phyloP scores from a whole-genome alignment of 2,329 filamentous ascomycete species.

The Trichocomaceae sp. region DNA sequence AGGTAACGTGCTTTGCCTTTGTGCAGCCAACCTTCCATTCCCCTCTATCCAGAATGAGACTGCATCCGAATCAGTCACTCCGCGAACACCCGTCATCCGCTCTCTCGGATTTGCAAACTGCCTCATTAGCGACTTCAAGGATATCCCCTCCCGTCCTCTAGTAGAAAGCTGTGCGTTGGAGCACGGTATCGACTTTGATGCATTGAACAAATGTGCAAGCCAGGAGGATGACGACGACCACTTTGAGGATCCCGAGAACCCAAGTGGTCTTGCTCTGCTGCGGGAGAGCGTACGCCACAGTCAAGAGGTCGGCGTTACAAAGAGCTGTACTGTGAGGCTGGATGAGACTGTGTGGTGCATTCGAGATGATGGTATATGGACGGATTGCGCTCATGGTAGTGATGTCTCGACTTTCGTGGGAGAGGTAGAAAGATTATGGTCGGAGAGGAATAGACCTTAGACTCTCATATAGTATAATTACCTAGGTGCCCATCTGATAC shows the following conservation, averaged over 20 bases:
- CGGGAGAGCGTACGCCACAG: constrained; percentile 47
- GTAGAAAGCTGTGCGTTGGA: constrained; percentile 84
- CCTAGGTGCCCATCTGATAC: neutral
- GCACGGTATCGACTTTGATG: constrained; percentile 76
- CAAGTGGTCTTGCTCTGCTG: constrained; percentile 41
- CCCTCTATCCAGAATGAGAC: constrained; percentile 20
- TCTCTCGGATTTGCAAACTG: constrained; percentile 93
- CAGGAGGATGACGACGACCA: constrained; percentile 69
- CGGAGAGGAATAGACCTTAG: constrained; percentile 22
- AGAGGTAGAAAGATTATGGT: constrained; percentile 67
- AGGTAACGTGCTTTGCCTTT: constrained; percentile 91
- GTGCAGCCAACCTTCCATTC: constrained; percentile 63
- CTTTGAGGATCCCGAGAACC: constrained; percentile 41
- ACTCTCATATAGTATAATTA: neutral
- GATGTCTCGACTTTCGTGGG: constrained; percentile 59
- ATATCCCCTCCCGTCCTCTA: constrained; percentile 72
- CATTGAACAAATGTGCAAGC: constrained; percentile 74
- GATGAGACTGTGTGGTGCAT: constrained; percentile 78
- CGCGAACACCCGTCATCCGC: constrained; percentile 65
- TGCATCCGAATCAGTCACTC: constrained; percentile 38
- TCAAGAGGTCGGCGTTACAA: constrained; percentile 56
- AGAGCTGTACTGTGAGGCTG: constrained; percentile 72
- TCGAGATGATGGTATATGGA: constrained; percentile 71
- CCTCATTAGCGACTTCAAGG: constrained; percentile 64
- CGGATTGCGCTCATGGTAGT: constrained; percentile 60